Base-by-base conservation (phyloP, 495 filamentous ascomycete genomes). In the Clavariopsis aquatica region DNA sequence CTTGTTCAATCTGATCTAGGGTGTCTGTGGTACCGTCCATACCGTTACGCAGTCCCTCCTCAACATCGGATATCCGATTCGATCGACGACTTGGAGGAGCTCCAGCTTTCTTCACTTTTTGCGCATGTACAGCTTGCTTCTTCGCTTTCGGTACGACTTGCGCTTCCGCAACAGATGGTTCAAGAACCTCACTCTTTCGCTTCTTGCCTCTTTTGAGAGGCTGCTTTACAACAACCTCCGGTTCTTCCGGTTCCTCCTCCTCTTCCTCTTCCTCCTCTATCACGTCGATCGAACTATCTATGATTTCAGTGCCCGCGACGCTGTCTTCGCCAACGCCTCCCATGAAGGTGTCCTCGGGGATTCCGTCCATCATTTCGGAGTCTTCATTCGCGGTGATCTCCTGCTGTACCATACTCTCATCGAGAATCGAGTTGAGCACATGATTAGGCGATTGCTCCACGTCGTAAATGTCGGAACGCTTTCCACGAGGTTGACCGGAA, bases 371-470 rank as follows among this genome's bases (percentile, higher is more conserved):
- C 28, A 55, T 38, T n/a, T 6, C 51, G 1, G 68, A 70, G 26
- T 59, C 57, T 9, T 60, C 67, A 55, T 64, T 58, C 28, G 24
- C 29, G 0, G 27, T 41, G 28, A 52, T 49, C 17, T 70, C 67
- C 31, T 63, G 61, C 45, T 65, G 55, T 19, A 66, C 52, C n/a
- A 69, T 28, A 38, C 61, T 69, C 43, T 69, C 66, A 12, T 69
- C 66, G 7, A 61, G 45, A 19, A 57, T 29, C n/a, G 54, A 45
- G 43, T 51, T 61, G 26, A 22, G 47, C 7, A 1, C 46, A 3
- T 49, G 64, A 29, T 2, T 64, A 4, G 64, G 68, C 13, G 68
- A 70, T 12, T 23, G 34, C 49, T 64, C 58, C 15, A 70, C 17
- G 23, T 64, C 62, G 56, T 70, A 70, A 0, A 69, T 27, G 43